Base-by-base conservation (phyloP, 306 rosid genomes). In the Quercus rubra region DNA sequence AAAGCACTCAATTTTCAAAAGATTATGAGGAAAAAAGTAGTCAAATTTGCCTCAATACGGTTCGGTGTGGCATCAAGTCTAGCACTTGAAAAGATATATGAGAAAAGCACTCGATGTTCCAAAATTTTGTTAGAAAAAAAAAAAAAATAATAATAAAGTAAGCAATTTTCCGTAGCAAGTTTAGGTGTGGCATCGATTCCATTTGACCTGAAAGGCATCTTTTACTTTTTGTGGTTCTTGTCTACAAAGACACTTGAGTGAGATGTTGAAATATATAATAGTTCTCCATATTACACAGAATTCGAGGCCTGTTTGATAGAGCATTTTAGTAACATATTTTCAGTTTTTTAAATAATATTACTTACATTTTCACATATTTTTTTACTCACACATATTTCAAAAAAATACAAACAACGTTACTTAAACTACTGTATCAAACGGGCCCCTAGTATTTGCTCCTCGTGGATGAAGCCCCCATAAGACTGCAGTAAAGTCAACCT, bases 161-260 rank as follows among this genome's bases (percentile, higher is more conserved):
- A 12, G 8, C 23, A 59, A 17, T 64, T 77, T 71, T 12, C 38
- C 23, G 19, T 62, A 31, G 67, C n/a, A 76, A 46, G 55, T 58
- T 77, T 82, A 82, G 87, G 81, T 89, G 87, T 84, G 89, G 85
- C 86, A 82, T 79, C 84, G 83, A 84, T 85, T 91, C 89, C 81
- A 74, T 57, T 81, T 75, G 84, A 86, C 27, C 85, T 58, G 69
- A 85, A 74, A 81, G 87, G 83, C 83, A 86, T 79, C 89, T 83
- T 86, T 85, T 81, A 87, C 88, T 87, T 74, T 86, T 56, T 78
- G 85, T 6, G 81, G 68, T 74, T 43, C 18, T 80, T 78, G 84
- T 80, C 79, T 57, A 10, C 55, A 31, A 75, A 2, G 6, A 77
- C 84, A 75, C 85, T 89, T 19, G 72, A 89, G 84, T 89, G 79